Evolutionary conservation across 1,139 yeast genomes (phyloP), one percentile per base, ranked within the genome.

Genomic region (Saccharomyces hybrid): DNA sequence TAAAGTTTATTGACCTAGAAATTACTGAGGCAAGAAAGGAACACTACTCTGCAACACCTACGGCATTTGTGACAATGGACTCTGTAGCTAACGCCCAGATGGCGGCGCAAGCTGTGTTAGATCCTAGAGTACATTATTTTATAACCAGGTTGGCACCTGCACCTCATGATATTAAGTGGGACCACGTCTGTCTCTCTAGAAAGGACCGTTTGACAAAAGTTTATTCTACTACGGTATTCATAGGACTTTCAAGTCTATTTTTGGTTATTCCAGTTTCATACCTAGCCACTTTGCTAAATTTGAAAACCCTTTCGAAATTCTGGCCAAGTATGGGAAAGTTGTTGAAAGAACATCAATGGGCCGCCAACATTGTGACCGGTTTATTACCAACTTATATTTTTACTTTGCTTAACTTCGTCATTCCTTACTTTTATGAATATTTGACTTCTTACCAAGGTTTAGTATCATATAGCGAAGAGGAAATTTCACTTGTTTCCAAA

Each of bases 61-160:
- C 88, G 8, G 93, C 93, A 0, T 86, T 86, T 64, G 80, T 86
- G 5, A 86, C 93, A 0, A 85, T 86, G 93, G 89, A 85, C 60
- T 82, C 89, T 0, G 93, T 86, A 0, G 93, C 93, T 0, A 82
- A 87, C 50, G 93, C 93, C 0, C 95, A 86, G 69, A 85, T 86
- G 88, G 87, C 88, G 2, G 93, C 93, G 0, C 95, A 86, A 65
- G 86, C 93, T 0, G 87, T 86, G 0, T 70, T 86, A 54, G 93
- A 86, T 64, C 93, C 93, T 5, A 75, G 88, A 57, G 90, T 84
- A 8, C 83, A 85, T 65, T 84, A 82, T 61, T 73, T 86, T 55
- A 83, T 86, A 57, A 85, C 88, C 0, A 75, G 80, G 44, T 72
- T 86, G 55, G 95, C 95, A 0, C 95, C 95, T 1, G 90, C 93